Evolutionary conservation across 352 stramenopile genomes (phyloP).

Genomic region (Blastocystis hominis): DNA sequence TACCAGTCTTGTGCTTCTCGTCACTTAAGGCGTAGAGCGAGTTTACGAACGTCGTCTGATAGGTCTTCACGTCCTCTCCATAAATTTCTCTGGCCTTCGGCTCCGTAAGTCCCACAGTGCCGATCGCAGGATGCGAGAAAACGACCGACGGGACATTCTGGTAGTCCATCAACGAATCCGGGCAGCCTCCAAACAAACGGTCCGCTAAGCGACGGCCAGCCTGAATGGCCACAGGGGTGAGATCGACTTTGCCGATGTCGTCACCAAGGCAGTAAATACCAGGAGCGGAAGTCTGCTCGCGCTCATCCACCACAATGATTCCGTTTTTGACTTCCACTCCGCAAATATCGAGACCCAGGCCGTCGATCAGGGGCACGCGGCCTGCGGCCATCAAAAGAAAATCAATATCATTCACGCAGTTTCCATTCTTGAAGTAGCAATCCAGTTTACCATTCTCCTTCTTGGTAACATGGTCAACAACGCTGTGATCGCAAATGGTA

Average conservation of each 20-base stretch:
- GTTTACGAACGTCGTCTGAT: constrained; percentile 78
- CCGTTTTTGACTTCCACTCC: constrained; percentile 68
- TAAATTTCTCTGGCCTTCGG: constrained; percentile 75
- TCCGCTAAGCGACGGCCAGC: constrained; percentile 70
- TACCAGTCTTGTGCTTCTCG: constrained; percentile 70
- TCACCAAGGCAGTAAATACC: constrained; percentile 82
- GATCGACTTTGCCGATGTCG: constrained; percentile 68
- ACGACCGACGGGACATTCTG: constrained; percentile 80
- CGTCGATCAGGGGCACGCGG: constrained; percentile 64
- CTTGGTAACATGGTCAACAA: constrained; percentile 72
- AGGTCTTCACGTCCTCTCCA: constrained; percentile 77
- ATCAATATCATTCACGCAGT: constrained; percentile 66
- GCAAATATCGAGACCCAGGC: constrained; percentile 69
- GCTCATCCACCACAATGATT: constrained; percentile 79
- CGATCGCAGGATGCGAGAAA: constrained; percentile 82
- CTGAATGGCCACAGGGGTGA: constrained; percentile 63
- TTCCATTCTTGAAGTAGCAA: constrained; percentile 49
- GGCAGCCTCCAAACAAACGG: constrained; percentile 59
- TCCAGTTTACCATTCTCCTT: constrained; percentile 72
- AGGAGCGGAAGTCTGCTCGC: constrained; percentile 76
- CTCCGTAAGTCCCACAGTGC: constrained; percentile 81
- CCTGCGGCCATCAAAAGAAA: constrained; percentile 77
- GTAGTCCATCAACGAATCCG: constrained; percentile 74
- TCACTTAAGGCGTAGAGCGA: constrained; percentile 75
- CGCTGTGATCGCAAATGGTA: constrained; percentile 65